Base-by-base conservation (phyloP, 805 yeast genomes). In the Pichia cabralensis region DNA sequence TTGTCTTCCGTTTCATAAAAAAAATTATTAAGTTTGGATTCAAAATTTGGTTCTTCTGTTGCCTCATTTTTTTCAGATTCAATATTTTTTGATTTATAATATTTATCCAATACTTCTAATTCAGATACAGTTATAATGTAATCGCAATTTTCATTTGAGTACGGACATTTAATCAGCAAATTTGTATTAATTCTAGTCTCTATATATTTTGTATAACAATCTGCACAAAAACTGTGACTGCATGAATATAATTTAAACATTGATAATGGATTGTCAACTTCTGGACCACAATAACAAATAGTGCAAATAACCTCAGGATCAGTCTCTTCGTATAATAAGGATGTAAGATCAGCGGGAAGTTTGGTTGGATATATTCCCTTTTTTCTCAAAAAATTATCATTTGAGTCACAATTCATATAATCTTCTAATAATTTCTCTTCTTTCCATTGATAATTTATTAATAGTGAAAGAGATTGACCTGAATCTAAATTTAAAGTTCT, bases 251-350 rank as follows among this genome's bases (percentile, higher is more conserved):
- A 53, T 3, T 67, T 55, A 46, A 74, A 82, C 2, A 60, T 55
- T 8, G 39, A 34, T 22, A 59, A 35, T 2, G 28, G 67, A 46
- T 38, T 55, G 36, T 47, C 49, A 13, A 41, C 40, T 0, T 50
- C 49, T 19, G 60, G 62, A 1, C 68, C 69, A 16, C 78, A 80
- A 52, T 84, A 82, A 55, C 96, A 88, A n/a, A 88, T 76, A 12
- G 55, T 47, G 52, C 96, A 85, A 19, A 52, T 41, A 42, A 64
- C 71, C 10, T 49, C 56, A 4, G 33, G 45, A 3, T 51, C 50
- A 0, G 56, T 46, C 27, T 42, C 27, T 36, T 32, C 25, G 12
- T 43, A 26, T 6, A 45, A 37, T 3, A 27, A 21, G 1, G 8
- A 11, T 3, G 22, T 29, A 3, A 34, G 16, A 6, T 21, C 22